These are phyloP conservation scores for Limnomonas spitsbergensis DNA, from an alignment of 139 green algal genomes.

Conservation along the genomic window DNA sequence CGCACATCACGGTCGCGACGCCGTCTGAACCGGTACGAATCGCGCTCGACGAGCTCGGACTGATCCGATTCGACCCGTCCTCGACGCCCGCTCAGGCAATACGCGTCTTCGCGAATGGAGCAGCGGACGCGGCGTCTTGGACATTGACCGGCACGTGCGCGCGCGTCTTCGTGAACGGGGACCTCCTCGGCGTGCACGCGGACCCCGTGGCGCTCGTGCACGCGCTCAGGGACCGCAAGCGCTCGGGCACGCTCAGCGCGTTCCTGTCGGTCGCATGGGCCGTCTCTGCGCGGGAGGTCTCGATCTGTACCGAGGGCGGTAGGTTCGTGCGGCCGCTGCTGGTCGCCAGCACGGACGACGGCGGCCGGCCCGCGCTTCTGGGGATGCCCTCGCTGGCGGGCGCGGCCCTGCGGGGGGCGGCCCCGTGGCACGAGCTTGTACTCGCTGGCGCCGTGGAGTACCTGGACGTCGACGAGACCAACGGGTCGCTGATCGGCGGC, in stretches of 20 bases:
- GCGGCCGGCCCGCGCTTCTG: neutral
- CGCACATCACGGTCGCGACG: neutral
- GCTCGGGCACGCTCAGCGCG: neutral
- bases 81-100: constrained; percentile 28
- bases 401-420: neutral
- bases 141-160: neutral
- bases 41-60: constrained; percentile 27
- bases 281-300: constrained; percentile 39
- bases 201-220: neutral
- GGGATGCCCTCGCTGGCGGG: neutral
- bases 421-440: neutral
- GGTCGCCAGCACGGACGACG: constrained; percentile 58
- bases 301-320: constrained; percentile 58
- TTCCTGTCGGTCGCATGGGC: constrained; percentile 14
- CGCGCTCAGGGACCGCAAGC: neutral
- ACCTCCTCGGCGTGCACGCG: neutral
- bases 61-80: constrained; percentile 17
- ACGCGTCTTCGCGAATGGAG: neutral
- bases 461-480: constrained; percentile 61
- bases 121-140: too few species aligned
- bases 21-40: neutral
- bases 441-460: constrained; percentile 50
- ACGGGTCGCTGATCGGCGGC: constrained; percentile 58
- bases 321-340: constrained; percentile 70
- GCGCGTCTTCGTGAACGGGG: constrained; percentile 14